phyloP scores from a whole-genome alignment of 208 protist genomes.

The Trypanosoma melophagium region DNA sequence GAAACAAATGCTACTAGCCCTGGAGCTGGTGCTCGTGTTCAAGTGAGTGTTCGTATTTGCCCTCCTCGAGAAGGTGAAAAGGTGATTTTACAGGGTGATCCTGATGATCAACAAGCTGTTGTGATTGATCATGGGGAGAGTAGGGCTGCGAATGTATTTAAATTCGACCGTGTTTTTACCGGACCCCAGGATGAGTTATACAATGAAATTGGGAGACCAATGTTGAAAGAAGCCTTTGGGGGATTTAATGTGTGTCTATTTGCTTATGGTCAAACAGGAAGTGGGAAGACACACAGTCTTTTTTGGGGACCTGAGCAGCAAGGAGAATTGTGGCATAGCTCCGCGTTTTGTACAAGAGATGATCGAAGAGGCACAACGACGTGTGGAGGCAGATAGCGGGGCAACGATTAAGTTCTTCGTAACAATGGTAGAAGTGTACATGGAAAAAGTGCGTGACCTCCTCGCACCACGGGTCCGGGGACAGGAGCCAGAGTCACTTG shows the following conservation, averaged over 20 bases:
- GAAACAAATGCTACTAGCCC: not conserved
- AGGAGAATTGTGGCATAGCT: constrained; percentile 17
- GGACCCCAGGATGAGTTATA: constrained; percentile 60
- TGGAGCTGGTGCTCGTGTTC: constrained; percentile 18
- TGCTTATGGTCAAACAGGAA: constrained; percentile 81
- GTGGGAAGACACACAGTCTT: constrained; percentile 75
- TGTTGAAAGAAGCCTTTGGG: constrained; percentile 81
- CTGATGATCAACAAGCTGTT: constrained; percentile 16
- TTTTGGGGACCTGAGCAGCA: constrained; percentile 45
- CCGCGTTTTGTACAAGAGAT: constrained; percentile 34
- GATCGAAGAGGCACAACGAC: constrained; percentile 33
- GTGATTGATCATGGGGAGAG: constrained; percentile 13
- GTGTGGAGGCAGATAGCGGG: constrained; percentile 26
- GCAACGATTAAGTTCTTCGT: constrained; percentile 30
- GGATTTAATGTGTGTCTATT: constrained; percentile 85
- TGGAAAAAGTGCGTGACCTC: constrained; percentile 55
- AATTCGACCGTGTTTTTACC: constrained; percentile 41
- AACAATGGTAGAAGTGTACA: constrained; percentile 67
- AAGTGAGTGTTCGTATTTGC: constrained; percentile 27
- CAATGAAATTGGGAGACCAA: constrained; percentile 67
- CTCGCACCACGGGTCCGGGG: constrained; percentile 49
- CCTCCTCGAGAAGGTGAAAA: constrained; percentile 22
- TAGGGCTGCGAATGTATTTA: constrained; percentile 17
- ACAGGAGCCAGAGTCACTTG: constrained; percentile 74
- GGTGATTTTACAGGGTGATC: constrained; percentile 11